phyloP scores from a whole-genome alignment of 768 basidiomycete species.

The Collybia nuda region DNA sequence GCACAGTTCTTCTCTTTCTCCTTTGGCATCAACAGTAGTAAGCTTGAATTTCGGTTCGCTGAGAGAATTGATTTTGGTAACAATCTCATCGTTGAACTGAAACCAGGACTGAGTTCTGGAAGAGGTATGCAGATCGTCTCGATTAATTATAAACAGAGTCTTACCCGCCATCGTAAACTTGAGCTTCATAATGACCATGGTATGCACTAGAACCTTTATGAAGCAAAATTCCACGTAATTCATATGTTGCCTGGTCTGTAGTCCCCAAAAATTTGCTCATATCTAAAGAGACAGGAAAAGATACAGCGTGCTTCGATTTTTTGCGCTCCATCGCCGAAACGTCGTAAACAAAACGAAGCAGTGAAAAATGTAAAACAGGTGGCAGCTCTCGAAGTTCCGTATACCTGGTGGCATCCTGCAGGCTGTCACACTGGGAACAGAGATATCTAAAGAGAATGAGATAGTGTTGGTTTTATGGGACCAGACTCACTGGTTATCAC shows the following conservation, averaged over 20 bases:
- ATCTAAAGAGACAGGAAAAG: slow-evolving; percentile 73
- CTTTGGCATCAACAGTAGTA: slow-evolving; percentile 28
- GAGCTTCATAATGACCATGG: slow-evolving; percentile 87
- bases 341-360: slow-evolving; percentile 93
- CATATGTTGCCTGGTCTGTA: slow-evolving; percentile 46
- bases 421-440: slow-evolving; percentile 70
- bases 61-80: slow-evolving; percentile 60
- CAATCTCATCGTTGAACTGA: slow-evolving; percentile 89
- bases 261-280: slow-evolving; percentile 66
- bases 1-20: slow-evolving; percentile 13
- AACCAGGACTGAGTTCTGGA: slow-evolving; percentile 75
- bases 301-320: slow-evolving; percentile 80
- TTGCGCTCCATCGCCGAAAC: slow-evolving; percentile 74
- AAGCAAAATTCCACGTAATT: slow-evolving; percentile 79
- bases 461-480: background rate
- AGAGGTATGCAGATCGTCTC: slow-evolving; percentile 7
- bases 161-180: slow-evolving; percentile 73
- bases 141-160: slow-evolving; percentile 20
- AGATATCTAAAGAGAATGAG: slow-evolving; percentile 56
- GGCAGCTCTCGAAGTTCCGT: slow-evolving; percentile 72
- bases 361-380: slow-evolving; percentile 86
- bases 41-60: slow-evolving; percentile 35
- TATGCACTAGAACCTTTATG: slow-evolving; percentile 95
- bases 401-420: slow-evolving; percentile 80
- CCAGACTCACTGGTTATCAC: slow-evolving; percentile 74